These are phyloP conservation scores for Solanum appendiculatum DNA, from an alignment of 257 asterid genomes.

Conservation along the genomic window DNA sequence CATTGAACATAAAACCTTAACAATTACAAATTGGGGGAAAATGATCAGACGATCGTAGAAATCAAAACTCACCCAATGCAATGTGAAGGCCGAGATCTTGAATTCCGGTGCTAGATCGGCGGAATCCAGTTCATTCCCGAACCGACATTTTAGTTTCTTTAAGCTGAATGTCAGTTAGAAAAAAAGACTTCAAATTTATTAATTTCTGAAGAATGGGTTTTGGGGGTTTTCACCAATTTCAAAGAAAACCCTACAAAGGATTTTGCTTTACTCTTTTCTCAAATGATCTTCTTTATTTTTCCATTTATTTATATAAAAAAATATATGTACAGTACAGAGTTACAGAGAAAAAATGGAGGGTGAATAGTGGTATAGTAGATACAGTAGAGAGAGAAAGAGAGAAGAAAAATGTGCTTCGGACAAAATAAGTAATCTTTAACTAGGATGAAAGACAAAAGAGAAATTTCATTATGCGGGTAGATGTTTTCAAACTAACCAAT, in stretches of 20 bases:
- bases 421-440: background rate
- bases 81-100: slow-evolving; percentile 48
- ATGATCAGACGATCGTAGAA: slow-evolving; percentile 17
- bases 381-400: background rate
- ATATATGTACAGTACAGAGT: slow-evolving; percentile 1
- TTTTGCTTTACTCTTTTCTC: slow-evolving; percentile 20
- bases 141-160: slow-evolving; percentile 9
- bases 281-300: background rate
- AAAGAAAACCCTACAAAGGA: slow-evolving; percentile 21
- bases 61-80: slow-evolving; percentile 33
- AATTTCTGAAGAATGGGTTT: background rate
- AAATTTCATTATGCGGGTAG: background rate
- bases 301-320: background rate
- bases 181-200: background rate
- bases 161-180: background rate
- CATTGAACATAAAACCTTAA: slow-evolving; percentile 1
- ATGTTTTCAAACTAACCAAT: background rate
- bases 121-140: slow-evolving; percentile 10
- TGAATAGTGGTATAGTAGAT: background rate
- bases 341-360: background rate
- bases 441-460: background rate
- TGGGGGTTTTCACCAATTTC: slow-evolving; percentile 1
- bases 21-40: background rate
- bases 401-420: background rate
- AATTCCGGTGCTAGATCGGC: slow-evolving; percentile 30